Conservation (phyloP, 345 rosid genomes). For the Toxicodendron radicans region DNA sequence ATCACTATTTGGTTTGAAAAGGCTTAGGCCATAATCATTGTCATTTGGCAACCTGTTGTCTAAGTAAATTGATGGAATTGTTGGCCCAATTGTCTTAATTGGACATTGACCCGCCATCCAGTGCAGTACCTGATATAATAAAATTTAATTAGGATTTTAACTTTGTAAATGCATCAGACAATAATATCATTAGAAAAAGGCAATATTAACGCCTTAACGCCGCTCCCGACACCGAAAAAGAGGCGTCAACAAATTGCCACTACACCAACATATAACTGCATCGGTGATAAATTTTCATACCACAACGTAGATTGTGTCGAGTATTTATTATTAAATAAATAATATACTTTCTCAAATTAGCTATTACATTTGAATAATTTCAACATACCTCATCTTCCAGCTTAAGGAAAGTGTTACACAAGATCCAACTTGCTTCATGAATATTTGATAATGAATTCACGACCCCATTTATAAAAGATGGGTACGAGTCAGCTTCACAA, state of each 20-base stretch:
- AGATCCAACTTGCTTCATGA: conserved; percentile 31
- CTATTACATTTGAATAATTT: too few relatives aligned
- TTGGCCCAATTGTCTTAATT: conserved; percentile 35
- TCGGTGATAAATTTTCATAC: too few relatives aligned
- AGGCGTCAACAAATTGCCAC: too few relatives aligned
- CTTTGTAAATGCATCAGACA: not conserved
- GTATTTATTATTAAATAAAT: too few relatives aligned
- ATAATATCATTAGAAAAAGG: too few relatives aligned
- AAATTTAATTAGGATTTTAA: not conserved
- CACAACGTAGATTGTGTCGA: too few relatives aligned
- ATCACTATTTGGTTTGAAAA: too few relatives aligned
- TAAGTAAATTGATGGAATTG: conserved; percentile 37
- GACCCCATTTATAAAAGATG: conserved; percentile 11
- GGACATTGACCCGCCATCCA: conserved; percentile 28
- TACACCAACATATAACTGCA: too few relatives aligned
- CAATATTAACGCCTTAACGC: too few relatives aligned
- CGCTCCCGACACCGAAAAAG: too few relatives aligned
- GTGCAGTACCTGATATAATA: conserved; percentile 15
- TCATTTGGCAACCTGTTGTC: conserved; percentile 32
- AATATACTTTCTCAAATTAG: too few relatives aligned
- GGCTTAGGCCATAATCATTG: too few relatives aligned
- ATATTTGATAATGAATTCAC: conserved; percentile 39
- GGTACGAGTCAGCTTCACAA: conserved; percentile 27
- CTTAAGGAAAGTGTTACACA: conserved; percentile 40
- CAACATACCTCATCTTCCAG: conserved; percentile 48